A percentile compares a stretch with the other conserved stretches of the same genome.
phyloP scores from a whole-genome alignment of 2,329 filamentous ascomycete genomes.

The Grosmannia huntii region DNA sequence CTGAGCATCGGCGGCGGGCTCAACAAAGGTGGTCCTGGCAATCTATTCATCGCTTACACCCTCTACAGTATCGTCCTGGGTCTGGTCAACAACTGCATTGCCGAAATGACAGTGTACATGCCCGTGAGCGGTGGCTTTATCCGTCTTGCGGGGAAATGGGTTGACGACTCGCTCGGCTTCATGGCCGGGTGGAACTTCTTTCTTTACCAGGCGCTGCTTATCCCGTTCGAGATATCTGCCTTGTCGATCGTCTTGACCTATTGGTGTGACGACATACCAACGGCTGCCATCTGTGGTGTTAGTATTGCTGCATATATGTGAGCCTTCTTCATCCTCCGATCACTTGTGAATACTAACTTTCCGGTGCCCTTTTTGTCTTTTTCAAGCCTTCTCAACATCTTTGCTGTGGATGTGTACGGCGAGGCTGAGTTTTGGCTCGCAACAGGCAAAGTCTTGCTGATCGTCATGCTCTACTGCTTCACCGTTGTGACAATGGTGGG shows the following conservation, averaged over 20 bases:
- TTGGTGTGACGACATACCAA: constrained; percentile 31
- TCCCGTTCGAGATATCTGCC: constrained; percentile 28
- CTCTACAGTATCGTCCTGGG: constrained; percentile 43
- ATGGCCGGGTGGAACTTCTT: constrained; percentile 33
- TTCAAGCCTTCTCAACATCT: constrained; percentile 13
- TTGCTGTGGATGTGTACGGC: constrained; percentile 22
- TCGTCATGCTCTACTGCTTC: constrained; percentile 43
- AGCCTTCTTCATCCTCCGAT: not conserved
- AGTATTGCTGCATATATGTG: constrained; percentile 24
- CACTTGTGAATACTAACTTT: not conserved
- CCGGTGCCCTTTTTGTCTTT: not conserved
- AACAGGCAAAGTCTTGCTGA: constrained; percentile 31
- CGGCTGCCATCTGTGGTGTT: constrained; percentile 40
- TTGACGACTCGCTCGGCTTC: constrained; percentile 53
- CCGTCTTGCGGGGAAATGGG: constrained; percentile 48
- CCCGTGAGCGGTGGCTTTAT: constrained; percentile 42
- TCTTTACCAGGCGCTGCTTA: constrained; percentile 26
- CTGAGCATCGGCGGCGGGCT: constrained; percentile 47
- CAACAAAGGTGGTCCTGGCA: constrained; percentile 29
- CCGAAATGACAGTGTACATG: constrained; percentile 49
- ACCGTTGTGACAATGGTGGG: constrained; percentile 44
- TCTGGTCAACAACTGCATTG: constrained; percentile 51
- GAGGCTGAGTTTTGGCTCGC: constrained; percentile 37
- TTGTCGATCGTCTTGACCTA: constrained; percentile 26
- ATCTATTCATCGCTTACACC: constrained; percentile 45